Evolutionary conservation across 2,329 filamentous ascomycete genomes (phyloP).

Genomic region (Cryphonectria japonica): DNA sequence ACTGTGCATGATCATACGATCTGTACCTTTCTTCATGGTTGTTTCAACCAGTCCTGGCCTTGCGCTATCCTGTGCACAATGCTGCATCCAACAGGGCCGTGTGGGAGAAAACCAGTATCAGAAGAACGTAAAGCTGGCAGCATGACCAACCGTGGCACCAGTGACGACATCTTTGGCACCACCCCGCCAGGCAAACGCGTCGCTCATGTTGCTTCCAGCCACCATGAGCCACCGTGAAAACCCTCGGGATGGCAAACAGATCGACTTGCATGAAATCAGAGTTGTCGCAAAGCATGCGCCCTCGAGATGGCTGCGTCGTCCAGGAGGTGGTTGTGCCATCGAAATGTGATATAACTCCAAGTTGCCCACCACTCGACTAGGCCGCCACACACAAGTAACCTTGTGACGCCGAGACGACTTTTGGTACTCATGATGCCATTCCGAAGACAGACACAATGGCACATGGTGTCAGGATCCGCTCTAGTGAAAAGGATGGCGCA

Average conservation of each 20-base stretch:
- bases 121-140: conserved; percentile 5
- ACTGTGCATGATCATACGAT: neutral
- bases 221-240: too few species aligned
- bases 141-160: conserved; percentile 15
- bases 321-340: neutral
- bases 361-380: neutral
- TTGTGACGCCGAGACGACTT: neutral
- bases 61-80: neutral
- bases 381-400: neutral
- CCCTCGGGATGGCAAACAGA: neutral
- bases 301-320: neutral
- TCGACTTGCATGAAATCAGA: neutral
- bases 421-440: neutral
- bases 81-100: neutral
- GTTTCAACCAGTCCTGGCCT: neutral
- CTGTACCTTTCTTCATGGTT: neutral
- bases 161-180: conserved; percentile 15
- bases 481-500: neutral
- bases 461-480: neutral
- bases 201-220: neutral
- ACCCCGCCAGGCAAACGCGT: neutral
- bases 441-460: neutral
- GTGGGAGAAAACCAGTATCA: conserved; percentile 16
- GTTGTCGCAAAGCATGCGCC: neutral
- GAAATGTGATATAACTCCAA: neutral